Base-by-base conservation (phyloP, 2,329 filamentous ascomycete species). In the Pseudofabraea citricarpa region DNA sequence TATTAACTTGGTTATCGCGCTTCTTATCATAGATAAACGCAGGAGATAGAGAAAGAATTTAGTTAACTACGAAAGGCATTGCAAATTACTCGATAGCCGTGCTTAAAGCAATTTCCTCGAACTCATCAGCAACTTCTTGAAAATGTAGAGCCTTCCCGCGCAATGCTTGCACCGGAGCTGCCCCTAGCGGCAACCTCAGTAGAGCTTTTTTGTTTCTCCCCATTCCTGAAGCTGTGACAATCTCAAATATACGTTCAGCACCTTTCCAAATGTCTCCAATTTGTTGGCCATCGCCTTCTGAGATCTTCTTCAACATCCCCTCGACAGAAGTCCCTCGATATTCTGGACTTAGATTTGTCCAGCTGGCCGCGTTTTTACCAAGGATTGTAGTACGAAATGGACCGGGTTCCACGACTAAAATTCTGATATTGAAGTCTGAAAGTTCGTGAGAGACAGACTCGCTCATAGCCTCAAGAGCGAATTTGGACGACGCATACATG, bases 241-340 rank as follows among this genome's bases (percentile, higher is more conserved):
- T 20, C 20, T 44, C 36, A 22, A 39, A 44, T 16, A 39, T 26
- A 5, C 27, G 31, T 8, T 13, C 24, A 26, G 33, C 36, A 19
- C 36, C 42, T 26, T 44, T 35, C 29, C 33, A 26, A 6, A 16
- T 16, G 26, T 44, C 36, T 2, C 42, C 42, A 13, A 5, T 35
- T 32, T 44, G 29, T n/a, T n/a, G n/a, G n/a, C n/a, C n/a, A n/a
- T n/a, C n/a, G n/a, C n/a, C n/a, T n/a, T n/a, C n/a, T n/a, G n/a
- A n/a, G n/a, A n/a, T n/a, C n/a, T n/a, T n/a, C n/a, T n/a, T n/a
- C n/a, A n/a, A n/a, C n/a, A n/a, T n/a, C n/a, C n/a, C n/a, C n/a
- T n/a, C n/a, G 27, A 31, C 27, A 7, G 27, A 5, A n/a, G 13
- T 15, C 10, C 16, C 27, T 12, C 16, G 13, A 15, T 31, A 31